Evolutionary conservation across 2,329 filamentous ascomycete species (phyloP).

Genomic region (Aspergillus sp.): DNA sequence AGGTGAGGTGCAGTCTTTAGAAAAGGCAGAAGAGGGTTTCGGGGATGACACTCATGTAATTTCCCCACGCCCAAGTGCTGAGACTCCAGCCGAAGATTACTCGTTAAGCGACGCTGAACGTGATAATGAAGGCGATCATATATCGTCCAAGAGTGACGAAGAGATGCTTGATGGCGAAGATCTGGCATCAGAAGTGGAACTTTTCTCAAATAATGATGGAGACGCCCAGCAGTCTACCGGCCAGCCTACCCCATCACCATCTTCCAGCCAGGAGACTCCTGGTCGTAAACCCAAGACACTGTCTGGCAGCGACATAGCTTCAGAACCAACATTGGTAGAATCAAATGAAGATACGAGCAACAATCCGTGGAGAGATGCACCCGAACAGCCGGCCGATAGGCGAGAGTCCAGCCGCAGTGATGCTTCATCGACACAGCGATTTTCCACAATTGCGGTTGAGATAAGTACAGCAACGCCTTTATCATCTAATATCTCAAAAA

Average conservation of each 20-base stretch:
- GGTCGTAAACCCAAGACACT: neutral
- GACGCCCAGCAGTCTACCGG: too few relatives aligned
- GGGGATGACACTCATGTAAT: neutral
- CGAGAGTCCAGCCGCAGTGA: neutral
- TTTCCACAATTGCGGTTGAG: neutral
- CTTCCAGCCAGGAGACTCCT: neutral
- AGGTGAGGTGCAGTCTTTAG: neutral
- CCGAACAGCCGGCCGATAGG: neutral
- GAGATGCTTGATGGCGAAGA: neutral
- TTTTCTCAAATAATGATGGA: slow-evolving; percentile 11
- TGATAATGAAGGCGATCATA: neutral
- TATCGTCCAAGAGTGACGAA: neutral
- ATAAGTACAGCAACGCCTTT: neutral
- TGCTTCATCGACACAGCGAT: neutral
- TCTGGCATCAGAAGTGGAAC: neutral
- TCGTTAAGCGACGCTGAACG: neutral
- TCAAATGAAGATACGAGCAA: neutral
- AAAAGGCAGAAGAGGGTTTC: neutral
- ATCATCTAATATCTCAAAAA: neutral
- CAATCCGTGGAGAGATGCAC: neutral
- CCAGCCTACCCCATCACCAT: neutral
- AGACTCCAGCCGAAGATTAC: neutral
- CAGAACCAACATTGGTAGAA: neutral
- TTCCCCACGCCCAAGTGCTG: neutral
- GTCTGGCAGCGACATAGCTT: neutral